Conservation (phyloP, 768 basidiomycete genomes). For the Daedalea quercina region DNA sequence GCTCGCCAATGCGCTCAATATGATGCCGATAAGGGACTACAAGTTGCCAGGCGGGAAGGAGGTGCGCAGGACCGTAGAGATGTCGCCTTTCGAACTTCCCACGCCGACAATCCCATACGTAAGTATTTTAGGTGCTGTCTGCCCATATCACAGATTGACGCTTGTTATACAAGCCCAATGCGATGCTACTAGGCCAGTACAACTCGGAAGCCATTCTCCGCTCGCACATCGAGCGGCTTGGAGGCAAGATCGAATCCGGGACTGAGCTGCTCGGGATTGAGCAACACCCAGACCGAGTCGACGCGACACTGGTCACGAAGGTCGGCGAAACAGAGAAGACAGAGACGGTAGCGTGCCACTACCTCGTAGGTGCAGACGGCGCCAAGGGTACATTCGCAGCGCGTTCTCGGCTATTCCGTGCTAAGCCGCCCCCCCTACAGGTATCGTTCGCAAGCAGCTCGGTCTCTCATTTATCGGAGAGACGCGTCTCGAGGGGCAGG, state of each 20-base stretch:
- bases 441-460: constrained; percentile 31
- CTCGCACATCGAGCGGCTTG: constrained; percentile 16
- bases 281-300: constrained; percentile 27
- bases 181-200: constrained; percentile 8
- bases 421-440: constrained; percentile 8
- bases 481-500: constrained; percentile 13
- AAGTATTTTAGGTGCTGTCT: too few relatives aligned
- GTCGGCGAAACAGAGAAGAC: constrained; percentile 14
- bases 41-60: too few relatives aligned
- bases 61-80: too few relatives aligned
- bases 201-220: constrained; percentile 26
- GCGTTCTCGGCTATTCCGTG: background rate
- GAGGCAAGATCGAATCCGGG: constrained; percentile 26
- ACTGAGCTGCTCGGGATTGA: constrained; percentile 28
- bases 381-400: constrained; percentile 21
- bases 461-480: constrained; percentile 38
- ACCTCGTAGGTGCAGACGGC: constrained; percentile 37
- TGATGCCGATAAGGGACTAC: too few relatives aligned
- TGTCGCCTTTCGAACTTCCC: background rate
- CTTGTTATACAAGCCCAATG: background rate
- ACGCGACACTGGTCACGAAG: constrained; percentile 15
- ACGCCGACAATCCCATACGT: too few relatives aligned
- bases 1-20: too few relatives aligned
- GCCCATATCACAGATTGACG: background rate
- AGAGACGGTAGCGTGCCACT: constrained; percentile 24